Evolutionary conservation across 2,329 filamentous ascomycete species (phyloP), one percentile per base, ranked within the genome.

Genomic region (Thielaviopsis euricoi): DNA sequence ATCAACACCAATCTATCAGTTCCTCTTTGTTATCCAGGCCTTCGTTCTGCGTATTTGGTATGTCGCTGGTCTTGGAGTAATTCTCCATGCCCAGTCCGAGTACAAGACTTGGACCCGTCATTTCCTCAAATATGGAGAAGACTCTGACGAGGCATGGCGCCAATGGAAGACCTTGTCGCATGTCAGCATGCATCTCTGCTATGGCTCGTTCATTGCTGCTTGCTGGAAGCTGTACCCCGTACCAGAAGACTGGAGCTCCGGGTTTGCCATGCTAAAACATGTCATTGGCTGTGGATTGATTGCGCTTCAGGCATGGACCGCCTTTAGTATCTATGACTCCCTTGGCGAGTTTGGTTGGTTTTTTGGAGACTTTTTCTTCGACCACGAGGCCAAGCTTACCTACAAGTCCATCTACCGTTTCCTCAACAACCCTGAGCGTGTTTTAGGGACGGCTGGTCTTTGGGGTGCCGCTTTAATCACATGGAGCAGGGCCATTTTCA

Each of bases 301-400:
- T 60, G 83, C 86, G 12, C 77, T 98, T 55, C 93, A 98, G 66
- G 71, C 94, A 19, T 98, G 93, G 93, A 95, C 90, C 1, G 85
- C 89, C 1, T 76, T 87, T 63, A 96, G 89, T 69, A 90, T 97
- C 64, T 95, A 97, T 69, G 89, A 96, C 55, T 94, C 89, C 1
- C 81, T 98, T 0, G 93, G 93, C 58, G 93, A 98, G 67, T 98
- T 97, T 66, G 93, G 93, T 65, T 98, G 91, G 91, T 97, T 97
- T 75, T 97, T 90, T 67, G 93, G 93, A 19, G 93, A 98, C 68
- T 98, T 97, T 75, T 97, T 98, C 76, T 96, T 93, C 67, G 89
- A 96, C 61, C 85, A 88, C 52, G 81, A 84, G 12, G 85, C 85
- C 13, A 95, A 93, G 71, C 77, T 97, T 61, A 97, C 88, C 0